Evolutionary conservation across 2,329 filamentous ascomycete species (phyloP).

Genomic region (Microcyclosporella mali): DNA sequence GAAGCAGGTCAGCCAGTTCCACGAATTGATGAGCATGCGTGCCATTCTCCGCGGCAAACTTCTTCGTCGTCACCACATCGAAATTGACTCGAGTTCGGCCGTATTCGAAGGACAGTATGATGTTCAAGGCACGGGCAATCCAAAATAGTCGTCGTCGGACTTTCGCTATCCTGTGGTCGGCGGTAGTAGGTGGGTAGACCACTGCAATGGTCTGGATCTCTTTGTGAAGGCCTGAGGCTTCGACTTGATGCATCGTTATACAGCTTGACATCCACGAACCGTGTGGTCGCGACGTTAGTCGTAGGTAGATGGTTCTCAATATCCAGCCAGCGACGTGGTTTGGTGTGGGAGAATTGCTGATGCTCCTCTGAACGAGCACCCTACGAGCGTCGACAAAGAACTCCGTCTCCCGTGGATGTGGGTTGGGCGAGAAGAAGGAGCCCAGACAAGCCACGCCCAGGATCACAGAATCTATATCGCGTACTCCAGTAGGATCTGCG

Average conservation of each 20-base stretch:
- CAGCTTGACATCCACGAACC: constrained; percentile 53
- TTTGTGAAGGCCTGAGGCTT: constrained; percentile 46
- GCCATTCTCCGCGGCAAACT: constrained; percentile 26
- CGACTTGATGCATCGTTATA: constrained; percentile 53
- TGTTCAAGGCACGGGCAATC: constrained; percentile 52
- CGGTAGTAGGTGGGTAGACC: constrained; percentile 27
- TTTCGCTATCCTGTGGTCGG: constrained; percentile 29
- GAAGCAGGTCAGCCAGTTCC: constrained; percentile 30
- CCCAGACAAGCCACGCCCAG: constrained; percentile 53
- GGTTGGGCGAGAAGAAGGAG: constrained; percentile 45
- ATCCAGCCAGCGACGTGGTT: constrained; percentile 47
- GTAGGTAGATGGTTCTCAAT: constrained; percentile 49
- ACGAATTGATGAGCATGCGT: constrained; percentile 29
- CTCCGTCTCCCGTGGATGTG: constrained; percentile 39
- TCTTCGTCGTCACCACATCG: constrained; percentile 39
- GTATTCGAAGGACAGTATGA: constrained; percentile 54
- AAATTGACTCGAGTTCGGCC: constrained; percentile 49
- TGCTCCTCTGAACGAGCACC: constrained; percentile 33
- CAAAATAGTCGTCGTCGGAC: constrained; percentile 35
- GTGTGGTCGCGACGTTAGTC: constrained; percentile 49
- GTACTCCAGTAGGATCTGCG: constrained; percentile 25
- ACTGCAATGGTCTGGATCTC: constrained; percentile 35
- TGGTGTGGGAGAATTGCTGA: constrained; percentile 27
- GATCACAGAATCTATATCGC: constrained; percentile 43
- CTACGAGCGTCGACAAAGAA: constrained; percentile 43